These are phyloP conservation scores for Talaromyces pinophilus DNA, from an alignment of 2,329 filamentous ascomycete species.

Conservation along the genomic window DNA sequence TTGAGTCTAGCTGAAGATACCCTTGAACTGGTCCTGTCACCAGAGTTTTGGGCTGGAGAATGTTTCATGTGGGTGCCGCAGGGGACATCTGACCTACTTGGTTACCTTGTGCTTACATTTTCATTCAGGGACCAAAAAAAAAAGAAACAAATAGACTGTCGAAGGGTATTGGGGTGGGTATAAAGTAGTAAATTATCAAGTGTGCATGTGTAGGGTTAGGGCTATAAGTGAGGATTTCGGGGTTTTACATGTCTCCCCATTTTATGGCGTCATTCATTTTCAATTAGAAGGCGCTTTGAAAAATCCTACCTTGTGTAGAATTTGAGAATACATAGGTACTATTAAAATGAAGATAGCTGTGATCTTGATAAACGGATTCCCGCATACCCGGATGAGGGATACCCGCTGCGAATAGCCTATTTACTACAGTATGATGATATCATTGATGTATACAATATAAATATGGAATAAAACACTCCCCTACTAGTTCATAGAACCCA, in stretches of 20 bases:
- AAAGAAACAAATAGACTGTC: not conserved
- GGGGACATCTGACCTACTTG: not conserved
- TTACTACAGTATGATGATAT: not conserved
- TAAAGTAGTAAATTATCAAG: not conserved
- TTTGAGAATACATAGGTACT: not conserved
- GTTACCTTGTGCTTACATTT: not conserved
- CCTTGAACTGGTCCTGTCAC: not conserved
- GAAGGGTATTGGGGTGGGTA: not conserved
- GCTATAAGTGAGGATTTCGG: not conserved
- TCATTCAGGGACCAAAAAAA: too few relatives aligned
- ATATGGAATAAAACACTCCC: not conserved
- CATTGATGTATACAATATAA: not conserved
- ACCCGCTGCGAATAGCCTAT: not conserved
- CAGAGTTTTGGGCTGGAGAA: not conserved
- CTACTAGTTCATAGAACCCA: not conserved
- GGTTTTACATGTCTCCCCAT: not conserved
- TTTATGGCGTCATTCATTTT: not conserved
- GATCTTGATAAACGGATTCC: not conserved
- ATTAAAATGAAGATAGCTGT: not conserved
- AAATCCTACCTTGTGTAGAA: not conserved
- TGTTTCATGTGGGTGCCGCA: not conserved
- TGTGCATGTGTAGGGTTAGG: not conserved
- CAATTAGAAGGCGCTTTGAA: not conserved
- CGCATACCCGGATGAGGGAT: not conserved
- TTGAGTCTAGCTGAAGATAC: not conserved